Base-by-base conservation (phyloP, 768 basidiomycete genomes). In the Clavaria fumosa region DNA sequence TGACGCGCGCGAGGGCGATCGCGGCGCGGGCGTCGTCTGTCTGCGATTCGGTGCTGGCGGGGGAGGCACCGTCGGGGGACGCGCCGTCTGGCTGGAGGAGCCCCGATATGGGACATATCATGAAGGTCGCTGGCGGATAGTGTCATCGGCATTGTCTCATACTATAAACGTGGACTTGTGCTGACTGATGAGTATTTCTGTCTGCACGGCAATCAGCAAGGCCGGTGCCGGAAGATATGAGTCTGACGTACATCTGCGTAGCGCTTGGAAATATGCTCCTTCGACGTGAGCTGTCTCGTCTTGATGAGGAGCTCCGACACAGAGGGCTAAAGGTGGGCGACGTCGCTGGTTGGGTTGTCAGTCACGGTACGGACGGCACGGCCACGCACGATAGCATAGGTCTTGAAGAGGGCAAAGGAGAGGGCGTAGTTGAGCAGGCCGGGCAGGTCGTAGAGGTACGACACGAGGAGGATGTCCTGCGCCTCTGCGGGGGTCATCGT, bases 381-480 rank as follows among this genome's bases (percentile, higher is more conserved):
- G 9, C 14, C 14, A 56, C 63, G 43, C 41, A 69, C 67, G 39
- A 67, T 59, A 1, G 46, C 64, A 47, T 66, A 70, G 3, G 69
- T 70, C 51, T 69, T 70, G 58, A 70, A 70, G 41, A 72, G 45
- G 3, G 69, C 70, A 47, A 72, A 67, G 1, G 63, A 52, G 22
- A 64, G 32, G 0, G 66, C 47, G 43, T 62, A 61, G 34, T 56
- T 54, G 38, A 61, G 32, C 2, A 72, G 38, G 11, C 45, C 36
- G 4, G 68, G 67, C 63, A 69, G 67, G 43, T 71, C 69, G 39
- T 61, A 69, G 10, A 50, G 38, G 3, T 45, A 39, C 2, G 61
- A 51, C 2, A 55, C 41, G 31, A 50, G 48, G 15, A 64, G 44
- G 19, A 71, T 56, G 22, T 57, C 49, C 49, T 69, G 68, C 1